Evolutionary conservation across 2,329 filamentous ascomycete species (phyloP).

Genomic region (Elsinoe batatas): DNA sequence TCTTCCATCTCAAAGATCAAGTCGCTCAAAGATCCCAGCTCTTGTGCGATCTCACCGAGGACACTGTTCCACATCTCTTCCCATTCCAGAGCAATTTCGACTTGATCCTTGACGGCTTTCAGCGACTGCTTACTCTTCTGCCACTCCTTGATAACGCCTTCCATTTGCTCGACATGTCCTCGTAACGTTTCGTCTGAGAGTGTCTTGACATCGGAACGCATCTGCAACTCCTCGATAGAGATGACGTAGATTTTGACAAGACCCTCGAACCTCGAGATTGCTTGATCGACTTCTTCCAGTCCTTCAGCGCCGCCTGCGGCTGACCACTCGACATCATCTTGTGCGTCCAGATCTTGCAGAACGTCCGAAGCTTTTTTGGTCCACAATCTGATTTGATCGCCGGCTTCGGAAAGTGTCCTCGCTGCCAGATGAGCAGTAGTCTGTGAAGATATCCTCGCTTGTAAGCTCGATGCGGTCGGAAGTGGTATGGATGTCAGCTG

Average conservation of each 20-base stretch:
- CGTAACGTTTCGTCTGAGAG: slow-evolving; percentile 64
- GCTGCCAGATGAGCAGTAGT: slow-evolving; percentile 76
- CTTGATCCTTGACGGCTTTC: slow-evolving; percentile 73
- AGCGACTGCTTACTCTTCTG: slow-evolving; percentile 67
- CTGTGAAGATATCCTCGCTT: slow-evolving; percentile 73
- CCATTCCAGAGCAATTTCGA: slow-evolving; percentile 98
- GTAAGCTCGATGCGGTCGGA: slow-evolving; percentile 74
- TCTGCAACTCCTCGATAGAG: slow-evolving; percentile 86
- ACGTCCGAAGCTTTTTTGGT: slow-evolving; percentile 87
- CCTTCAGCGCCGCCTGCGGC: slow-evolving; percentile 79
- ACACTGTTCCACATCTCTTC: slow-evolving; percentile 94
- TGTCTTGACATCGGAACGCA: slow-evolving; percentile 61
- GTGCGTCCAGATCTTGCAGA: slow-evolving; percentile 77
- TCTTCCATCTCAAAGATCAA: slow-evolving; percentile 98
- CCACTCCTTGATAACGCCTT: slow-evolving; percentile 77
- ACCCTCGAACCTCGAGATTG: slow-evolving; percentile 75
- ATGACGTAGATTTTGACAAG: slow-evolving; percentile 86
- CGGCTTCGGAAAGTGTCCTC: slow-evolving; percentile 72
- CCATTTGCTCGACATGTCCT: slow-evolving; percentile 77
- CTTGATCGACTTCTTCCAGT: slow-evolving; percentile 55
- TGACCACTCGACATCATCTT: slow-evolving; percentile 96
- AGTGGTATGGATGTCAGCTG: slow-evolving; percentile 85
- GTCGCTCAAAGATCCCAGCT: slow-evolving; percentile 68
- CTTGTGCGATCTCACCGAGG: slow-evolving; percentile 81
- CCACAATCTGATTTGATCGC: slow-evolving; percentile 89